phyloP scores from a whole-genome alignment of 495 filamentous ascomycete species.

The Lepraria neglecta region DNA sequence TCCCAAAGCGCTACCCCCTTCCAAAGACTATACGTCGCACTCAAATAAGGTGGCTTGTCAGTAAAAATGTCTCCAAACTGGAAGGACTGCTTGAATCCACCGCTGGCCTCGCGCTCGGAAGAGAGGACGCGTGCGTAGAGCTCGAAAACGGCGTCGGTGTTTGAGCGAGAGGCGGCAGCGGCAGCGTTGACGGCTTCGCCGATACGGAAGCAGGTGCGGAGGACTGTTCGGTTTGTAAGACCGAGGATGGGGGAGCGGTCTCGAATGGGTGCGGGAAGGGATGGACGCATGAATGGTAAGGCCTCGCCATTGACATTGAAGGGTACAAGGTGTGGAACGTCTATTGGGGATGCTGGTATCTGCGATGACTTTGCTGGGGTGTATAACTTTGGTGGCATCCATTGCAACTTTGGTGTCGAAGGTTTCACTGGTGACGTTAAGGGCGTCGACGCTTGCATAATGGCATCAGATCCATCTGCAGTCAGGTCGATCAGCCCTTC shows the following conservation, averaged over 20 bases:
- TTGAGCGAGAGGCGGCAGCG: slow-evolving; percentile 18
- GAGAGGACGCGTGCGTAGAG: slow-evolving; percentile 24
- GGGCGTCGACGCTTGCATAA: slow-evolving; percentile 5
- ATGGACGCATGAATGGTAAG: slow-evolving; percentile 24
- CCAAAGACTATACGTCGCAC: slow-evolving; percentile 27
- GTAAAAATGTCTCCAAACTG: slow-evolving; percentile 30
- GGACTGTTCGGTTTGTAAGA: slow-evolving; percentile 14
- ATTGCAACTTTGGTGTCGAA: slow-evolving; percentile 13
- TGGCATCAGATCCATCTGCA: background rate
- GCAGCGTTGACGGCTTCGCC: slow-evolving; percentile 29
- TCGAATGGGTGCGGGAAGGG: slow-evolving; percentile 21
- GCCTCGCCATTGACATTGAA: slow-evolving; percentile 13
- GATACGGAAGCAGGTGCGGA: slow-evolving; percentile 29
- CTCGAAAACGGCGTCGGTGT: slow-evolving; percentile 25
- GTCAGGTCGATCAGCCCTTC: slow-evolving; percentile 4
- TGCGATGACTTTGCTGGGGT: slow-evolving; percentile 15
- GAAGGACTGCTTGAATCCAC: slow-evolving; percentile 26
- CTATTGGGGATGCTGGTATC: background rate
- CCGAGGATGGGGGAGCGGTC: slow-evolving; percentile 26
- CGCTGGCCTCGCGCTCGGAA: slow-evolving; percentile 16
- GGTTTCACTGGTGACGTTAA: background rate
- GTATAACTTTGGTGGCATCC: slow-evolving; percentile 19
- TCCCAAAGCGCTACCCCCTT: slow-evolving; percentile 27
- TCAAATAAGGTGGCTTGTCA: slow-evolving; percentile 27
- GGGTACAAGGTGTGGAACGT: background rate